A percentile compares a stretch with the other conserved stretches of the same genome.
Conservation (phyloP, 2,329 filamentous ascomycete genomes). For the Xylaria sp. region DNA sequence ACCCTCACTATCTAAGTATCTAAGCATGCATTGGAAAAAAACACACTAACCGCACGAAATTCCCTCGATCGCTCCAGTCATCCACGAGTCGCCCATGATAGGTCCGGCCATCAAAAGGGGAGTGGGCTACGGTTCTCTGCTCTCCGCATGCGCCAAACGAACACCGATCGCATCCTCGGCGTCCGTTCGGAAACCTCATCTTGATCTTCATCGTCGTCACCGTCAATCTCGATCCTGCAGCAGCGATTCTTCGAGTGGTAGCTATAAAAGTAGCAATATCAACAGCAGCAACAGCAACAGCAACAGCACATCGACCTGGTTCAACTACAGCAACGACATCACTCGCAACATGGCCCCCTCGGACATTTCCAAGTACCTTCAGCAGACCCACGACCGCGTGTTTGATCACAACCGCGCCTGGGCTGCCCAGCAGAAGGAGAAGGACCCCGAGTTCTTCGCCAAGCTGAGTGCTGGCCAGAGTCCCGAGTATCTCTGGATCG, state of each 20-base stretch:
- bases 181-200: background rate
- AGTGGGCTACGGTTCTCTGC: slow-evolving; percentile 33
- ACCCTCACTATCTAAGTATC: background rate
- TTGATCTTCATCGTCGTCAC: background rate
- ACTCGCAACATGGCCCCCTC: slow-evolving; percentile 44
- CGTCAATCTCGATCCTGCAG: slow-evolving; percentile 25
- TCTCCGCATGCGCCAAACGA: slow-evolving; percentile 34
- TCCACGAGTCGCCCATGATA: slow-evolving; percentile 28
- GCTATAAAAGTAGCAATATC: slow-evolving; percentile 5
- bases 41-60: slow-evolving; percentile 26
- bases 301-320: slow-evolving; percentile 1
- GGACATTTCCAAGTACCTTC: slow-evolving; percentile 66
- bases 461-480: slow-evolving; percentile 72
- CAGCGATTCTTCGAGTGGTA: slow-evolving; percentile 26
- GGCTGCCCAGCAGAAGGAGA: slow-evolving; percentile 67
- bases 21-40: slow-evolving; percentile 4
- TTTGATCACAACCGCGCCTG: slow-evolving; percentile 76
- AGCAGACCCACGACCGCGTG: slow-evolving; percentile 72
- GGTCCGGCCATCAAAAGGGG: slow-evolving; percentile 30
- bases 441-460: slow-evolving; percentile 73
- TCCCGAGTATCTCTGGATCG: slow-evolving; percentile 86
- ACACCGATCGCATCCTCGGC: slow-evolving; percentile 12
- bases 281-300: background rate
- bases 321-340: slow-evolving; percentile 9
- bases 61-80: slow-evolving; percentile 13